These are phyloP conservation scores for Citrullus amarus DNA, from an alignment of 306 rosid genomes.

Conservation along the genomic window DNA sequence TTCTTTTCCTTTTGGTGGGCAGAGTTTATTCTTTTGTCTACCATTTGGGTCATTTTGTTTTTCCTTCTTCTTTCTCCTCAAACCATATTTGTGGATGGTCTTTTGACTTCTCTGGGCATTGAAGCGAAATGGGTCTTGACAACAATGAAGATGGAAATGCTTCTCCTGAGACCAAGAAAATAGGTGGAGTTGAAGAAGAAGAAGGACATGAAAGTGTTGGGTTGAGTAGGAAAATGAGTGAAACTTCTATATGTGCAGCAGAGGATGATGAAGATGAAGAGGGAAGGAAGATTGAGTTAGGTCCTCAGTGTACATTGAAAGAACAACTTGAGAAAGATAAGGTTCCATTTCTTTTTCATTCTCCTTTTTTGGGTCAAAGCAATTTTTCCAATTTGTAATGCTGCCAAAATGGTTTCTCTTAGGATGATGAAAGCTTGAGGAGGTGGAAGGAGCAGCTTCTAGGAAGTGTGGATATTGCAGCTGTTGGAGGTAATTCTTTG, in stretches of 20 bases:
- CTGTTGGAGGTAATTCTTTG: slow-evolving; percentile 66
- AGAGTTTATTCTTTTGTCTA: not conserved
- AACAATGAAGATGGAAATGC: slow-evolving; percentile 23
- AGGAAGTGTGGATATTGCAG: slow-evolving; percentile 71
- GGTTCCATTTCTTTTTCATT: slow-evolving; percentile 20
- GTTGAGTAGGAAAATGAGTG: slow-evolving; percentile 37
- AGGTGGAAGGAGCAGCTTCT: slow-evolving; percentile 99
- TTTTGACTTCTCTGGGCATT: slow-evolving; percentile 41
- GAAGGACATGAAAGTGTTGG: slow-evolving; percentile 24
- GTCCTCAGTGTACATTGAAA: slow-evolving; percentile 79
- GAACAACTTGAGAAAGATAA: slow-evolving; percentile 85
- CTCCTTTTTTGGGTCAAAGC: not conserved
- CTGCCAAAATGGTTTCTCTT: not conserved
- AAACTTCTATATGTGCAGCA: slow-evolving; percentile 42
- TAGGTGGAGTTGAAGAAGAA: slow-evolving; percentile 11
- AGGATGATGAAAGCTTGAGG: slow-evolving; percentile 94
- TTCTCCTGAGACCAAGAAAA: slow-evolving; percentile 14
- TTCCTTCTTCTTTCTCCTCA: not conserved
- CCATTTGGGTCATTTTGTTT: slow-evolving; percentile 8
- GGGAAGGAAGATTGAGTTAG: slow-evolving; percentile 65
- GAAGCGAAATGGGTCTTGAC: slow-evolving; percentile 65
- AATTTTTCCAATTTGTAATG: not conserved
- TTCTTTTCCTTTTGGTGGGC: slow-evolving; percentile 22
- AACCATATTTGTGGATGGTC: slow-evolving; percentile 18
- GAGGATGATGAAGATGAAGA: slow-evolving; percentile 88